These are phyloP conservation scores for Trametes villosa DNA, from an alignment of 768 basidiomycete species.

Conservation along the genomic window DNA sequence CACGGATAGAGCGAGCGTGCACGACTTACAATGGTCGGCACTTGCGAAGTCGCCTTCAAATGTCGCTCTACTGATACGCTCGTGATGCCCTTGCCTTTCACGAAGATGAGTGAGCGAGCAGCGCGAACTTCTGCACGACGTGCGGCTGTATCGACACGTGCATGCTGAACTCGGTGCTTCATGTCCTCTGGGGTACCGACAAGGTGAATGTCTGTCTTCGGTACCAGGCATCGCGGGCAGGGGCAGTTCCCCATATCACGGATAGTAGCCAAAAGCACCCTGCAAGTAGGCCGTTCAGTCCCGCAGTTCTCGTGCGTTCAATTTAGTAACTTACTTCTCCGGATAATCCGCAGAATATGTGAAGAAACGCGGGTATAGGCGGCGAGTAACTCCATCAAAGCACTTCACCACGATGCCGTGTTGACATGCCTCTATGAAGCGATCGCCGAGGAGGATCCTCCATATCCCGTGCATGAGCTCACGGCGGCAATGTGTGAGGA, in stretches of 20 bases:
- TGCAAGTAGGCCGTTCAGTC: too few relatives aligned
- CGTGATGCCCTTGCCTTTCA: conserved; percentile 13
- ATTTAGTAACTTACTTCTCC: conserved; percentile 35
- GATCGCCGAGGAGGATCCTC: conserved; percentile 21
- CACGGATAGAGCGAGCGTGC: neutral
- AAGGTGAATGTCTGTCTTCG: conserved; percentile 19
- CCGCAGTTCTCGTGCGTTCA: too few relatives aligned
- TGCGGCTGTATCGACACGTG: conserved; percentile 19
- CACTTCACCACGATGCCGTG: conserved; percentile 30
- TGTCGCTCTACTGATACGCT: conserved; percentile 15
- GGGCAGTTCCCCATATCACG: conserved; percentile 35
- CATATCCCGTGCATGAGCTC: conserved; percentile 33
- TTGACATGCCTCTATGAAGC: conserved; percentile 28
- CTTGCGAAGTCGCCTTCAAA: conserved; percentile 23
- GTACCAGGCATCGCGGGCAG: conserved; percentile 36
- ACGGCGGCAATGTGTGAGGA: conserved; percentile 26
- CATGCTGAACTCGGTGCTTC: neutral
- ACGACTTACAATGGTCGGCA: conserved; percentile 26
- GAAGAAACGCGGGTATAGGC: conserved; percentile 30
- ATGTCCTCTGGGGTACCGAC: conserved; percentile 25
- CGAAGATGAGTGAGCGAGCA: conserved; percentile 26
- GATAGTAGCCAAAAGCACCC: conserved; percentile 43
- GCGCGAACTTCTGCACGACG: neutral
- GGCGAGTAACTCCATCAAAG: conserved; percentile 25
- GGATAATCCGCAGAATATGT: conserved; percentile 37